Evolutionary conservation across 2,329 filamentous ascomycete genomes (phyloP).

Genomic region (Colletotrichum incanum): DNA sequence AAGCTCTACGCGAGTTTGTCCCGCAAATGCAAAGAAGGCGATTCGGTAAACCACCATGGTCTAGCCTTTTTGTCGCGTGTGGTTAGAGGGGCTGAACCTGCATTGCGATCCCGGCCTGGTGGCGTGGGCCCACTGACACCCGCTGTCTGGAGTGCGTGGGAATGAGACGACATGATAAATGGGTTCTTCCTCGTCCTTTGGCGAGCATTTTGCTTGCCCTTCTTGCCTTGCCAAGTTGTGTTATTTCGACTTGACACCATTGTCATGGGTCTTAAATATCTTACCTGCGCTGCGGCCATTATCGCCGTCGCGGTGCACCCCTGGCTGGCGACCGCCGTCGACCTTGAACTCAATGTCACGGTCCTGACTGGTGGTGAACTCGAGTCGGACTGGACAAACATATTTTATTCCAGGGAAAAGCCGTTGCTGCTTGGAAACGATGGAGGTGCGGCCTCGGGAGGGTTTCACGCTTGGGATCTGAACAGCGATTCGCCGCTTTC

Average conservation of each 20-base stretch:
- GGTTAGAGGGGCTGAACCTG: slow-evolving; percentile 17
- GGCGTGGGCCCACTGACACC: slow-evolving; percentile 12
- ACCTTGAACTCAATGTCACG: slow-evolving; percentile 50
- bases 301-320: slow-evolving; percentile 31
- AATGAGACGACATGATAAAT: slow-evolving; percentile 38
- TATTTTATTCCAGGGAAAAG: slow-evolving; percentile 55
- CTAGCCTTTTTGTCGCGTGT: slow-evolving; percentile 15
- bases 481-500: slow-evolving; percentile 50
- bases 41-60: slow-evolving; percentile 11
- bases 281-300: slow-evolving; percentile 31
- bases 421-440: slow-evolving; percentile 64
- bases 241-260: slow-evolving; percentile 15
- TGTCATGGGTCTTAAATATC: slow-evolving; percentile 35
- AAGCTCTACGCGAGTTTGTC: background rate
- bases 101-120: slow-evolving; percentile 19
- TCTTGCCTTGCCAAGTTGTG: slow-evolving; percentile 33
- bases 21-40: background rate
- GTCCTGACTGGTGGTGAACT: slow-evolving; percentile 53
- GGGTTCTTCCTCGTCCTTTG: slow-evolving; percentile 7
- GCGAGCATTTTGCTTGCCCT: slow-evolving; percentile 8
- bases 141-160: background rate
- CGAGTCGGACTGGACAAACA: slow-evolving; percentile 59
- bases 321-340: slow-evolving; percentile 22
- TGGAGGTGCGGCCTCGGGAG: slow-evolving; percentile 59
- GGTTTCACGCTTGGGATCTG: slow-evolving; percentile 57